A percentile compares a stretch with the other conserved stretches of the same genome.
Conservation (phyloP, 1,284 basidiomycete genomes). For the Pascua guehoae region DNA sequence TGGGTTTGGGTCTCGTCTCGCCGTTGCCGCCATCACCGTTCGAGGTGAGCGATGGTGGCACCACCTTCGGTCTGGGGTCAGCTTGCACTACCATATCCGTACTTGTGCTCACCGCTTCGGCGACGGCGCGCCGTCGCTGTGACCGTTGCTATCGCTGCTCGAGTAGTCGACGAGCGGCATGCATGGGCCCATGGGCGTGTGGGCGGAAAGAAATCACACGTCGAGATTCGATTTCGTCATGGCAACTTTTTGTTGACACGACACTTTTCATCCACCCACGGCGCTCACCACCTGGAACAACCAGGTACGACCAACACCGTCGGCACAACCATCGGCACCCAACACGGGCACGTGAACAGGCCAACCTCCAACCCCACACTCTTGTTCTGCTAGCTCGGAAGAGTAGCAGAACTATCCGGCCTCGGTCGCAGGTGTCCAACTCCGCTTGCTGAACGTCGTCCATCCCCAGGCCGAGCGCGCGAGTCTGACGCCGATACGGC, state of each 20-base stretch:
- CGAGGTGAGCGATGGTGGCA: neutral
- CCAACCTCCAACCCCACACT: too few species aligned
- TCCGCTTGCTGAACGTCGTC: too few species aligned
- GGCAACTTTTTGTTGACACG: neutral
- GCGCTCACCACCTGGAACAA: too few species aligned
- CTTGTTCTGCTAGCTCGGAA: too few species aligned
- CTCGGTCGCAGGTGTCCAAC: too few species aligned
- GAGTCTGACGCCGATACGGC: neutral
- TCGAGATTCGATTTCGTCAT: too few species aligned
- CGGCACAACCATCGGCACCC: too few species aligned
- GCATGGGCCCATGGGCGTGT: neutral
- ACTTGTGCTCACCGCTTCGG: neutral
- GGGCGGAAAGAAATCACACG: neutral
- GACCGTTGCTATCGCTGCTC: neutral
- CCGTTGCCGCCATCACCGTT: too few species aligned
- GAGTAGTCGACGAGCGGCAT: conserved; percentile 3
- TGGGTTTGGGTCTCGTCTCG: too few species aligned
- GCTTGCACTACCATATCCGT: neutral
- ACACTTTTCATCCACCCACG: neutral
- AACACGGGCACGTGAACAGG: too few species aligned
- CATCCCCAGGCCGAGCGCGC: neutral
- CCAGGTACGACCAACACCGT: too few species aligned
- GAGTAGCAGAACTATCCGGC: too few species aligned
- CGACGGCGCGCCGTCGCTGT: neutral
- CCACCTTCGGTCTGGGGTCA: conserved; percentile 1